These are phyloP conservation scores for Acacia crassicarpa DNA, from an alignment of 306 rosid species.

Conservation along the genomic window DNA sequence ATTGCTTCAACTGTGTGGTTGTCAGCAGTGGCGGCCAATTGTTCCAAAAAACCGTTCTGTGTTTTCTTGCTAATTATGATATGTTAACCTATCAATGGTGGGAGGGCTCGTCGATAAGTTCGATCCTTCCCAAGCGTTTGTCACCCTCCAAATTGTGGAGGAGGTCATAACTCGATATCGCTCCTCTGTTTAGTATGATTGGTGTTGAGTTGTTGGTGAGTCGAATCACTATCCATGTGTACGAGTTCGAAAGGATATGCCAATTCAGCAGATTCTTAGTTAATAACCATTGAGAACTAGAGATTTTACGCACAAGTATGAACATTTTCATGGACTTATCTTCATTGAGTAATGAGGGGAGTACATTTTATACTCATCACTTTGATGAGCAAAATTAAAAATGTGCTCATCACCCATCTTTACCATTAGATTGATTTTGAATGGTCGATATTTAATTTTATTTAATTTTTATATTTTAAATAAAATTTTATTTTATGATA, in stretches of 20 bases:
- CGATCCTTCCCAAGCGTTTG: conserved; percentile 44
- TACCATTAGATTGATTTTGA: no score
- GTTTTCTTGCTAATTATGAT: conserved; percentile 54
- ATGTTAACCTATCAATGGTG: conserved; percentile 55
- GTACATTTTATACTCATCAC: no score
- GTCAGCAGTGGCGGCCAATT: conserved; percentile 23
- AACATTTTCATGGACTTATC: neutral
- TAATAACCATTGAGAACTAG: neutral
- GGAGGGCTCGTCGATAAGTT: conserved; percentile 39
- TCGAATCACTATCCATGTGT: conserved; percentile 31
- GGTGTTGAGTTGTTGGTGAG: conserved; percentile 98
- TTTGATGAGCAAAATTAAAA: no score
- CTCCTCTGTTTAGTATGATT: conserved; percentile 66
- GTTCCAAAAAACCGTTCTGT: conserved; percentile 50
- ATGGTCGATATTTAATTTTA: no score
- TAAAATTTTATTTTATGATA: no score
- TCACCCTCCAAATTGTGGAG: conserved; percentile 74
- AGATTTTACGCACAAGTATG: neutral
- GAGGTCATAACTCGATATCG: conserved; percentile 88
- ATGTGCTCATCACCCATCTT: no score
- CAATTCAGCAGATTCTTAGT: no score
- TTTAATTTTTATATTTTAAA: no score
- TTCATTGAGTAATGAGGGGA: neutral
- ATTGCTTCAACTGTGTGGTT: neutral
- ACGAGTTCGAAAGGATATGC: neutral